Conservation (phyloP, 2,329 filamentous ascomycete genomes). For the Sphaerulina vaccinii region DNA sequence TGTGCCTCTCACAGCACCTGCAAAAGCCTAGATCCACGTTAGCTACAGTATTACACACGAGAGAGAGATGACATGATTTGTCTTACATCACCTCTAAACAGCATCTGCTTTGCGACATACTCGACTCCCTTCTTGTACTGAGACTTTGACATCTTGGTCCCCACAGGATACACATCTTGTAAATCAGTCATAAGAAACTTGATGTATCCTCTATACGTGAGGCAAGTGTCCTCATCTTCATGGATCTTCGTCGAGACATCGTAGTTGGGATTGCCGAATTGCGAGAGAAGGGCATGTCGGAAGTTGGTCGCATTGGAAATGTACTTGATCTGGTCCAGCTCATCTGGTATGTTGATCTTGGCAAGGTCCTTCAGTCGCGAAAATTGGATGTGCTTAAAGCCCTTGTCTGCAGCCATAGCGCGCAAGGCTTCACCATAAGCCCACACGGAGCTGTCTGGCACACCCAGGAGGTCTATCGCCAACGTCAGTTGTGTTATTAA, state of each 20-base stretch:
- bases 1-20: constrained; percentile 15
- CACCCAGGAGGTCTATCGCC: constrained; percentile 14
- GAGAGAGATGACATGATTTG: not conserved
- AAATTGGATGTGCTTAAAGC: constrained; percentile 17
- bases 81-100: constrained; percentile 24
- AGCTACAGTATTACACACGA: not conserved
- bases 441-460: constrained; percentile 16
- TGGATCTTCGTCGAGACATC: constrained; percentile 10
- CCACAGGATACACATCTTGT: constrained; percentile 18
- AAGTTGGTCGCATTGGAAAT: constrained; percentile 23
- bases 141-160: constrained; percentile 12
- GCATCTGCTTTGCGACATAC: constrained; percentile 23
- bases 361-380: constrained; percentile 20
- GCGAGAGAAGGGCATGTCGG: constrained; percentile 15
- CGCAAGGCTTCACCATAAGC: constrained; percentile 18
- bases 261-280: constrained; percentile 15
- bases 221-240: constrained; percentile 16
- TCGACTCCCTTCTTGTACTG: constrained; percentile 19
- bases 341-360: constrained; percentile 15
- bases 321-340: constrained; percentile 23
- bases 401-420: constrained; percentile 9
- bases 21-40: constrained; percentile 10
- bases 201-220: constrained; percentile 21
- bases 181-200: constrained; percentile 20
- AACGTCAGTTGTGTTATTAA: not conserved